These are phyloP conservation scores for Cladorrhinum sp. DNA, from an alignment of 2,329 filamentous ascomycete genomes.

Conservation along the genomic window DNA sequence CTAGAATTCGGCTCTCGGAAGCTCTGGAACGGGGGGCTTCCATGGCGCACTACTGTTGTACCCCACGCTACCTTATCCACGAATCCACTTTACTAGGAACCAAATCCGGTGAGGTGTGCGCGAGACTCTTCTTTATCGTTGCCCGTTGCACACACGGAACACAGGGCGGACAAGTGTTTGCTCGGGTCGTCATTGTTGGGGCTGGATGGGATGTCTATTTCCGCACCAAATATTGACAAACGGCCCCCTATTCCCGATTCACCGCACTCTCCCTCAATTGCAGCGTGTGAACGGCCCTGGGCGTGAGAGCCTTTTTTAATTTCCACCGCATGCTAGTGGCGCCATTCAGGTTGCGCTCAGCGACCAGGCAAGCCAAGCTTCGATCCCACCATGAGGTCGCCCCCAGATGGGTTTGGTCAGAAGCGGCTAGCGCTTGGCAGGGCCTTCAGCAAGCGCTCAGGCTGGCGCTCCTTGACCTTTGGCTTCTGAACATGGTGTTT, in stretches of 20 bases:
- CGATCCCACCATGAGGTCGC: conserved; percentile 1
- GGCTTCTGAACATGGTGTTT: not conserved
- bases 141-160: not conserved
- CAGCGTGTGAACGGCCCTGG: conserved; percentile 7
- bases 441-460: conserved; percentile 16
- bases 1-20: conserved; percentile 9
- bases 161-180: conserved; percentile 1
- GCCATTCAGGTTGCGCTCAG: conserved; percentile 1
- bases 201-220: not conserved
- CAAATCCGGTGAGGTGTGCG: not conserved
- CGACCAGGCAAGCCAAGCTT: conserved; percentile 7
- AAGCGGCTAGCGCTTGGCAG: conserved; percentile 7
- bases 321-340: conserved; percentile 15
- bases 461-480: conserved; percentile 1
- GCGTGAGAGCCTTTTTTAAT: conserved; percentile 7
- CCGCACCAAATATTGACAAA: not conserved
- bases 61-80: not conserved
- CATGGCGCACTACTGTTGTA: conserved; percentile 1
- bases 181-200: not conserved
- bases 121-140: not conserved
- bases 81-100: not conserved
- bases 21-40: not conserved
- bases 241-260: not conserved
- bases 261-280: conserved; percentile 2
- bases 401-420: not conserved